Evolutionary conservation across 768 basidiomycete genomes (phyloP).

Genomic region (Pisolithus orientalis): DNA sequence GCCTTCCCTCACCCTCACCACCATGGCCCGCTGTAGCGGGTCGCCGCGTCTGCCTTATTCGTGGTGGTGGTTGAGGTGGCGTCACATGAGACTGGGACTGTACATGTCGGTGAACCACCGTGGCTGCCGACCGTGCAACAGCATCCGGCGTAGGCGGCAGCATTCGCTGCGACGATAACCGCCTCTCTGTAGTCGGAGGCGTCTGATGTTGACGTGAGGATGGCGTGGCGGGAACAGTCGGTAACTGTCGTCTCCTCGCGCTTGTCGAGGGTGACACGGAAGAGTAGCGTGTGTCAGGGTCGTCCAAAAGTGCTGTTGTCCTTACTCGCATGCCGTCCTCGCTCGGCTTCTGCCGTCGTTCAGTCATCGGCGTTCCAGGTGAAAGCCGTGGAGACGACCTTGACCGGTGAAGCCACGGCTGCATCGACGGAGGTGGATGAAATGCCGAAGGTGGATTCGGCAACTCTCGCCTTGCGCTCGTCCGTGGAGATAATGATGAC

Average conservation of each 20-base stretch:
- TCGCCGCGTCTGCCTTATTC: conserved; percentile 10
- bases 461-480: conserved; percentile 18
- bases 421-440: conserved; percentile 23
- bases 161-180: conserved; percentile 30
- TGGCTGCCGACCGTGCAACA: conserved; percentile 12
- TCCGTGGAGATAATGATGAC: conserved; percentile 13
- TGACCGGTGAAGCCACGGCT: conserved; percentile 28
- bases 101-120: conserved; percentile 12
- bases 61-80: neutral
- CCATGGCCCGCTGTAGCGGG: conserved; percentile 7
- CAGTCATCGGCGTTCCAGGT: conserved; percentile 1
- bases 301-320: conserved; percentile 11
- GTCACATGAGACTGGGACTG: conserved; percentile 16
- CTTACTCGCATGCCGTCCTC: conserved; percentile 11
- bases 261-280: conserved; percentile 11
- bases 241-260: conserved; percentile 24
- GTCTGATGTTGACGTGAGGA: conserved; percentile 12
- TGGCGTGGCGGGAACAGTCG: conserved; percentile 23
- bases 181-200: conserved; percentile 12
- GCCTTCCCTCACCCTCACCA: conserved; percentile 9
- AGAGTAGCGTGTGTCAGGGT: conserved; percentile 8
- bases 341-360: neutral
- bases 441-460: conserved; percentile 26
- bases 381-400: conserved; percentile 12
- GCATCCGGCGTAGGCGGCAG: conserved; percentile 36